Evolutionary conservation across 129 eudicot species (phyloP).

Genomic region (Dittrichia graveolens): DNA sequence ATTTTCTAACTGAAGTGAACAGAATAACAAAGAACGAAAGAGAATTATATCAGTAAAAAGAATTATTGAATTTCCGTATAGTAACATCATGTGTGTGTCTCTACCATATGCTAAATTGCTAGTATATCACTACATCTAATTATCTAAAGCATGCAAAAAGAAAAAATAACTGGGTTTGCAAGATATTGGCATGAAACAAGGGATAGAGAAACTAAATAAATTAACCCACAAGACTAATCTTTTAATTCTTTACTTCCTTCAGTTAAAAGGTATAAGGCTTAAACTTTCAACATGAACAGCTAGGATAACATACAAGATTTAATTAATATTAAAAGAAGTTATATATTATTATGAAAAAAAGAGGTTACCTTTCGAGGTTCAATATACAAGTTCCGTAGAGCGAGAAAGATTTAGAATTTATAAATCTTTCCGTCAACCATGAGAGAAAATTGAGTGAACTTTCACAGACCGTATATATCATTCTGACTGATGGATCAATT

Average conservation of each 20-base stretch:
- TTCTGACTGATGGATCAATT: constrained; percentile 23
- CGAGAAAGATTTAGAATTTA: constrained; percentile 54
- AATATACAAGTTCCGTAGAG: constrained; percentile 56
- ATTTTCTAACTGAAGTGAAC: background rate
- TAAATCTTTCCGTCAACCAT: constrained; percentile 65
- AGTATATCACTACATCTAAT: too few species aligned
- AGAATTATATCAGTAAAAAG: background rate
- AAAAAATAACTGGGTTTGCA: background rate
- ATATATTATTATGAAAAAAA: background rate
- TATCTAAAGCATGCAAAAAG: background rate
- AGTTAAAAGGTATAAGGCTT: background rate
- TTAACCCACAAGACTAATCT: background rate
- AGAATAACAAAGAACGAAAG: background rate
- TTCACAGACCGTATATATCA: constrained; percentile 44
- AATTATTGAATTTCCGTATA: background rate
- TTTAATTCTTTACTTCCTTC: background rate
- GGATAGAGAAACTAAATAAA: background rate
- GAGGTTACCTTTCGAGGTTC: constrained; percentile 78
- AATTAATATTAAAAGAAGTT: background rate
- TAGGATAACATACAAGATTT: constrained; percentile 8
- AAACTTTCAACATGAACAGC: constrained; percentile 5
- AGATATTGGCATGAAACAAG: background rate
- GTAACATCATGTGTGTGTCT: too few species aligned
- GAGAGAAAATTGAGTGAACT: constrained; percentile 55
- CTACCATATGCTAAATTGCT: too few species aligned